Evolutionary conservation across 2,329 filamentous ascomycete genomes (phyloP), one percentile per base, ranked within the genome.

Genomic region (Pleurostoma richardsiae): DNA sequence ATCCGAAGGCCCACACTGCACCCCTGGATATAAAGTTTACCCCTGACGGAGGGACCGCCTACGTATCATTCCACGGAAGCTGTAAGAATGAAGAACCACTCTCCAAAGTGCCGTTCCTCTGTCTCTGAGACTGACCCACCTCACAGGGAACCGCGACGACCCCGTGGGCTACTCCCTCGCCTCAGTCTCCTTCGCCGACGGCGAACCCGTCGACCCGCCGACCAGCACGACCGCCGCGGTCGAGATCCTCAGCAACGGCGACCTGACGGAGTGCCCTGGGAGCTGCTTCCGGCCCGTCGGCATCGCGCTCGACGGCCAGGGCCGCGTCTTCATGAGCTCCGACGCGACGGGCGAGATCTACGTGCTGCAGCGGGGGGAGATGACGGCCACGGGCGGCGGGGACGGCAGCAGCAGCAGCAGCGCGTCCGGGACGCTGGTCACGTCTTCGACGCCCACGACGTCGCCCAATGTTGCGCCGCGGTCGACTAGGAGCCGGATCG

Each of bases 1-100:
- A n/a, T 3, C 29, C 5, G 11, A 11, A 47, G 45, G 79, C 86
- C 1, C 87, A 90, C 58, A 83, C 76, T 59, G 85, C 86, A 0
- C 87, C 87, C 1, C 69, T 90, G 1, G 85, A 88, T 53, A 78
- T 90, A 57, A 80, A 81, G 50, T 90, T 90, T 67, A 73, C 78
- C 52, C 57, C 69, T 0, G 65, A 73, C 39, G 79, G 78, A 33
- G 75, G 73, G 10, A 74, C 71, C 3, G 85, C 83, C 1, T 90
- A 79, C 65, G 68, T 90, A 19, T 72, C 80, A 1, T 88, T 90
- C 64, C 86, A 88, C 61, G 86, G 86, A 10, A 85, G 79, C 62
- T 89, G 85, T 36, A 36, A 36, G 33, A 19, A 19, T 19, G 19
- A 19, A 19, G 19, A 19, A 19, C 19, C n/a, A 8, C 33, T 36